A percentile compares a stretch with the other conserved stretches of the same genome.
Conservation (phyloP, 2,329 filamentous ascomycete species). For the Pseudogymnoascus sp. region DNA sequence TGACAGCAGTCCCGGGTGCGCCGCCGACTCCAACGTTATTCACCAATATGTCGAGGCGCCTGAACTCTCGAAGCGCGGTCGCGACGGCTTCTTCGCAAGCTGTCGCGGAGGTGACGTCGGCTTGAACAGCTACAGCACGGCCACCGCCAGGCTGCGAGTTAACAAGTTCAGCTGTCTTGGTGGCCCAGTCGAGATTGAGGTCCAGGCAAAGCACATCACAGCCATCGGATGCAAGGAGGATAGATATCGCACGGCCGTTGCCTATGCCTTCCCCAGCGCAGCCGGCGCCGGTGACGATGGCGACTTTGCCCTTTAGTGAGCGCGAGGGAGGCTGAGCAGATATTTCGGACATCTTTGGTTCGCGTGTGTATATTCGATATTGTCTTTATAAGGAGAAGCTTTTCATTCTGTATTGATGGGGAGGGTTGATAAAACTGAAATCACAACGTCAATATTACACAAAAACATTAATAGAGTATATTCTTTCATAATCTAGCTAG, state of each 20-base stretch:
- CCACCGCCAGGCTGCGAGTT: conserved; percentile 26
- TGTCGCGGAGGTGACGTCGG: conserved; percentile 45
- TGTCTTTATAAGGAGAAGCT: not conserved
- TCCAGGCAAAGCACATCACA: conserved; percentile 53
- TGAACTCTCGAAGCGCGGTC: conserved; percentile 39
- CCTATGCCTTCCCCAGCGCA: conserved; percentile 49
- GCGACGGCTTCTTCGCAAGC: conserved; percentile 41
- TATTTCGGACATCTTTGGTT: conserved; percentile 11
- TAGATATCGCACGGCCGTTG: conserved; percentile 50
- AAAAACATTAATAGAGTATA: not conserved
- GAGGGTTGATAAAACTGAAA: not conserved
- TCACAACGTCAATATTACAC: not conserved
- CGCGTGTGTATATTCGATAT: conserved; percentile 9
- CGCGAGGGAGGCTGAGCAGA: conserved; percentile 28
- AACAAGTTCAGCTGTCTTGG: conserved; percentile 37
- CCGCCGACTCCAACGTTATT: conserved; percentile 58
- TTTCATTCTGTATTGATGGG: not conserved
- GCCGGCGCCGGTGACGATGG: conserved; percentile 53
- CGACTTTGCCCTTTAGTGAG: conserved; percentile 36
- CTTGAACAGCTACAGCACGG: conserved; percentile 36
- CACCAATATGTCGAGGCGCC: conserved; percentile 53
- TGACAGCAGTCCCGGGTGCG: conserved; percentile 48
- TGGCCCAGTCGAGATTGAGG: conserved; percentile 39
- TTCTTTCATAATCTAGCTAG: not conserved
- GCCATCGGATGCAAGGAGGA: conserved; percentile 52